Conservation (phyloP, 345 rosid species). For the rapeseed (Brassica napus) region DNA sequence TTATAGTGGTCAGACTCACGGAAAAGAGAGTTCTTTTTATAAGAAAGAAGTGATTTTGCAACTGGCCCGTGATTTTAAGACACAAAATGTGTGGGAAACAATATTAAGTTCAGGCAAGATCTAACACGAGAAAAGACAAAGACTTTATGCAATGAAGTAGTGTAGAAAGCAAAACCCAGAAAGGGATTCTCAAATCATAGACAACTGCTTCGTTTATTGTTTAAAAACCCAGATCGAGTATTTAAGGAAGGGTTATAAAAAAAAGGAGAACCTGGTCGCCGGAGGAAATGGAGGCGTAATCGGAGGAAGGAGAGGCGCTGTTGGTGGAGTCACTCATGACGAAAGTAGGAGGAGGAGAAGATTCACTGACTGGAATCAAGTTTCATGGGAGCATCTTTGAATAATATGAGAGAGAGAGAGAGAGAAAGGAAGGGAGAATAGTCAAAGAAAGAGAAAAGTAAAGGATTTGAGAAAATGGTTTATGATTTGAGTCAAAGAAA, state of each 20-base stretch:
- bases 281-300: constrained; percentile 59
- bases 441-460: constrained; percentile 31
- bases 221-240: constrained; percentile 12
- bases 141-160: constrained; percentile 17
- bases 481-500: not conserved
- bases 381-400: constrained; percentile 36
- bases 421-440: constrained; percentile 16
- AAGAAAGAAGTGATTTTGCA: not conserved
- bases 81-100: not conserved
- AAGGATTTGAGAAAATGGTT: constrained; percentile 15
- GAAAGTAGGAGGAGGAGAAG: constrained; percentile 3
- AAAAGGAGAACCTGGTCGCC: constrained; percentile 59
- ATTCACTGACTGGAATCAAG: constrained; percentile 24
- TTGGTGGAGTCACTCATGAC: constrained; percentile 76
- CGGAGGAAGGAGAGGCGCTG: constrained; percentile 58
- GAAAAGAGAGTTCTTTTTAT: not conserved
- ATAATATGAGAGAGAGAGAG: constrained; percentile 13
- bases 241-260: not conserved
- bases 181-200: not conserved
- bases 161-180: constrained; percentile 24
- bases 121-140: not conserved
- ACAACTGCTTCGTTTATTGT: not conserved
- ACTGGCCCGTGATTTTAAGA: constrained; percentile 24
- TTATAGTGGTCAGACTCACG: constrained; percentile 11
- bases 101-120: not conserved